Base-by-base conservation (phyloP, 2,329 filamentous ascomycete genomes). In the Torrubiella hemipterigena region DNA sequence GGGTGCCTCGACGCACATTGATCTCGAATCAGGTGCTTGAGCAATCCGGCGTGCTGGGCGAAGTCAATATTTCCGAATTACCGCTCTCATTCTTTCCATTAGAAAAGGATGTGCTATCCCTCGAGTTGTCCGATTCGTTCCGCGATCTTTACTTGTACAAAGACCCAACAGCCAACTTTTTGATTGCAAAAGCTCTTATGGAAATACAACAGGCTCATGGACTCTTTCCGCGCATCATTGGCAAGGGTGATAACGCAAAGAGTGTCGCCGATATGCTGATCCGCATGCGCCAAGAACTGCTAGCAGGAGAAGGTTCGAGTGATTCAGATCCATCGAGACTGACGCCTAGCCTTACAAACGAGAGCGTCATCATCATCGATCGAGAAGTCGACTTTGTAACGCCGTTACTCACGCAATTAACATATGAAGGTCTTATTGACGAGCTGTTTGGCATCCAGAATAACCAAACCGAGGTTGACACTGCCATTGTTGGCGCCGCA, bases 361-460 rank as follows among this genome's bases (percentile, higher is more conserved):
- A 98, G 53, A 93, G 81, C 48, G 65, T 95, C 37, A 87, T 98
- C 46, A 81, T 98, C 38, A 86, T 98, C 33, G 91, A 98, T 54
- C 81, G 91, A 30, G 87, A 95, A 51, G 81, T 94, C 33, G 91
- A 98, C 53, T 86, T 91, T 47, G 84, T 89, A 12, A 95, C 91
- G 1, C 80, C 82, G 1, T 67, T 98, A 12, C 76, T 98, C 32
- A 96, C 89, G 1, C 91, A 98, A 52, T 63, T 98, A 38, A 98
- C 91, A 2, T 98, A 98, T 48, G 89, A 98, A 58, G 91, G 91
- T 4, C 65, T 98, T 17, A 80, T 98, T 32, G 93, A 98, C 48
- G 91, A 98, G 52, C 70, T 91, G 12, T 93, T 93, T 49, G 79
- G 81, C 19, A 93, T 98, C 38, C 75, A 83, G 41, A 81, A 95